phyloP scores from a whole-genome alignment of 306 rosid species.

The Glycine tomentella region DNA sequence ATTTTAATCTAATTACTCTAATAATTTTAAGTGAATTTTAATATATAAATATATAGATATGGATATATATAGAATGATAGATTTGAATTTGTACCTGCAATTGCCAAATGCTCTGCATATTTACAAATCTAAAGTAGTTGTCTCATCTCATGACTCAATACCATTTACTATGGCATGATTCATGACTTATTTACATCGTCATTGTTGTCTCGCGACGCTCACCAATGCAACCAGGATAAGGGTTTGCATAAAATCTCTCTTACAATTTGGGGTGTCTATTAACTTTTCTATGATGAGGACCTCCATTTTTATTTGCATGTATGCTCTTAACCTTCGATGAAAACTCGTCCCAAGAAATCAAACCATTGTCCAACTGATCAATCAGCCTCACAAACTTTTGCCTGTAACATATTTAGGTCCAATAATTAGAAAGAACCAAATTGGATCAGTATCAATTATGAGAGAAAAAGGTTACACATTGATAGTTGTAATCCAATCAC shows the following conservation, averaged over 20 bases:
- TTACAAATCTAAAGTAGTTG: not conserved
- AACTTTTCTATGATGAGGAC: slow-evolving; percentile 52
- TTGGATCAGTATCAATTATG: not conserved
- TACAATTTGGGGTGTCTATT: slow-evolving; percentile 52
- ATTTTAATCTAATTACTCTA: too few relatives aligned
- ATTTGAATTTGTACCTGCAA: not conserved
- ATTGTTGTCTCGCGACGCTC: slow-evolving; percentile 27
- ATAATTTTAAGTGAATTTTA: too few relatives aligned
- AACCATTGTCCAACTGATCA: slow-evolving; percentile 59
- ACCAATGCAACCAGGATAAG: slow-evolving; percentile 78
- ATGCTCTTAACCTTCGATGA: slow-evolving; percentile 54
- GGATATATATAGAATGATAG: too few relatives aligned
- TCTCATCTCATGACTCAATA: slow-evolving; percentile 6
- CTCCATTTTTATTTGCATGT: slow-evolving; percentile 59
- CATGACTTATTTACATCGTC: not conserved
- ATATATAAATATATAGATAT: too few relatives aligned
- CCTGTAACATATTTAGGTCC: slow-evolving; percentile 47
- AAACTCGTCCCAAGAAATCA: slow-evolving; percentile 61
- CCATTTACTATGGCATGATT: not conserved
- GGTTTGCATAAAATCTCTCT: slow-evolving; percentile 74
- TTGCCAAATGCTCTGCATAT: not conserved
- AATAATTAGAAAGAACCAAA: not conserved
- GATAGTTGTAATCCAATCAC: too few relatives aligned
- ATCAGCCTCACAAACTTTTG: slow-evolving; percentile 60
- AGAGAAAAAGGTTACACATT: too few relatives aligned